Percentiles rank a stretch among this genome's conserved stretches.
Conservation (phyloP, 2,329 filamentous ascomycete genomes). For the Lecanicillium sp. region DNA sequence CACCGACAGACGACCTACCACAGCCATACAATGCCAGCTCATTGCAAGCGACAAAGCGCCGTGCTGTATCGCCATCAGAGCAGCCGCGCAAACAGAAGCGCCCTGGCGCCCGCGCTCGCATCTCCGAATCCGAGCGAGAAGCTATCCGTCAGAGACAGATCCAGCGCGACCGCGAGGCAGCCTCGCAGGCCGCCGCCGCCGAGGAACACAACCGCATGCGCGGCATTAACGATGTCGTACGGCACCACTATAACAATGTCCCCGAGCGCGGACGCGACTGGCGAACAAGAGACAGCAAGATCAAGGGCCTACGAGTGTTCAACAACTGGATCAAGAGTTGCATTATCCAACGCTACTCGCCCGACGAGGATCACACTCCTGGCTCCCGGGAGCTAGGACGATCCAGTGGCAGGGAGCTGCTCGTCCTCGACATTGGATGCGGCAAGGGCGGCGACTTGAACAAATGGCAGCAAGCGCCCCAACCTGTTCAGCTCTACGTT, state of each 20-base stretch:
- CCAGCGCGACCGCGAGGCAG: constrained; percentile 43
- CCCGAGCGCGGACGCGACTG: constrained; percentile 90
- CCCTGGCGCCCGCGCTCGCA: constrained; percentile 57
- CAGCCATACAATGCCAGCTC: constrained; percentile 54
- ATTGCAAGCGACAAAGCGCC: constrained; percentile 51
- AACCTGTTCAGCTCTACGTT: constrained; percentile 85
- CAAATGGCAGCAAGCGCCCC: constrained; percentile 95
- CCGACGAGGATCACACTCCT: constrained; percentile 64
- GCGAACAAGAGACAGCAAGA: constrained; percentile 88
- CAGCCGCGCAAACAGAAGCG: constrained; percentile 60
- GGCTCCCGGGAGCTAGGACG: constrained; percentile 47
- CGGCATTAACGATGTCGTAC: constrained; percentile 73
- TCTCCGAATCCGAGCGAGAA: constrained; percentile 60
- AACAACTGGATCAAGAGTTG: constrained; percentile 99
- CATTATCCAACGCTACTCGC: constrained; percentile 92
- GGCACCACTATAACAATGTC: constrained; percentile 92
- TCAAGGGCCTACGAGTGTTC: constrained; percentile 88
- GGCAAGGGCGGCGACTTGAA: constrained; percentile 92
- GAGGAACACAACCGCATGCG: constrained; percentile 33
- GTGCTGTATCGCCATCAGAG: constrained; percentile 46
- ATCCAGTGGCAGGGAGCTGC: constrained; percentile 51
- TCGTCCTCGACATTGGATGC: constrained; percentile 90
- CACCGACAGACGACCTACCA: constrained; percentile 38
- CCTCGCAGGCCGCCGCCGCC: constrained; percentile 26
- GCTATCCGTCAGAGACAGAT: constrained; percentile 56